A percentile compares a stretch with the other conserved stretches of the same genome.
Evolutionary conservation across 2,329 filamentous ascomycete genomes (phyloP).

Genomic region (Aspergillus sp.): DNA sequence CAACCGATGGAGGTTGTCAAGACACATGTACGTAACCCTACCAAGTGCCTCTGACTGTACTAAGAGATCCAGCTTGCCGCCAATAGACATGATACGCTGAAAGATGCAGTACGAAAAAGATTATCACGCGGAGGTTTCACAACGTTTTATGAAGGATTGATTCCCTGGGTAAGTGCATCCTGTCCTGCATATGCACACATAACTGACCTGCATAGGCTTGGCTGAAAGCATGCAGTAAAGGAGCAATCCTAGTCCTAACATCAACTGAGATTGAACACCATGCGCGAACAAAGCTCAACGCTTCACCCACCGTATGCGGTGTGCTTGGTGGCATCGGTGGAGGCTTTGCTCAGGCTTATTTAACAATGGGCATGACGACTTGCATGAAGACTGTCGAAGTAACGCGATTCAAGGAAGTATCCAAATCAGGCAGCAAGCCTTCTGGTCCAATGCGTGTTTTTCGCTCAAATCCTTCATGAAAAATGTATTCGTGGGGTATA

Average conservation of each 20-base stretch:
- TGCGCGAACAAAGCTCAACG: conserved; percentile 64
- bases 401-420: conserved; percentile 80
- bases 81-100: background rate
- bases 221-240: conserved; percentile 98
- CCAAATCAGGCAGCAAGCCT: background rate
- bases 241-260: conserved; percentile 93
- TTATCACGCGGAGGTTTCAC: background rate
- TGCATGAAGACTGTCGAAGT: conserved; percentile 99
- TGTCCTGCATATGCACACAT: background rate
- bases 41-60: no score
- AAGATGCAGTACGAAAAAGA: background rate
- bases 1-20: no score
- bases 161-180: conserved; percentile 1
- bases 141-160: conserved; percentile 4
- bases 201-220: conserved; percentile 61
- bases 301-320: conserved; percentile 72
- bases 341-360: conserved; percentile 91
- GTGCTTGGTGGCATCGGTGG: conserved; percentile 84
- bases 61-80: background rate
- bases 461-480: conserved; percentile 1
- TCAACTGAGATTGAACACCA: conserved; percentile 94
- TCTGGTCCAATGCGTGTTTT: conserved; percentile 1
- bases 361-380: conserved; percentile 98
- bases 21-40: no score
- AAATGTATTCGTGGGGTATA: conserved; percentile 7